phyloP scores from a whole-genome alignment of 345 rosid species.

The Theobroma cacao region DNA sequence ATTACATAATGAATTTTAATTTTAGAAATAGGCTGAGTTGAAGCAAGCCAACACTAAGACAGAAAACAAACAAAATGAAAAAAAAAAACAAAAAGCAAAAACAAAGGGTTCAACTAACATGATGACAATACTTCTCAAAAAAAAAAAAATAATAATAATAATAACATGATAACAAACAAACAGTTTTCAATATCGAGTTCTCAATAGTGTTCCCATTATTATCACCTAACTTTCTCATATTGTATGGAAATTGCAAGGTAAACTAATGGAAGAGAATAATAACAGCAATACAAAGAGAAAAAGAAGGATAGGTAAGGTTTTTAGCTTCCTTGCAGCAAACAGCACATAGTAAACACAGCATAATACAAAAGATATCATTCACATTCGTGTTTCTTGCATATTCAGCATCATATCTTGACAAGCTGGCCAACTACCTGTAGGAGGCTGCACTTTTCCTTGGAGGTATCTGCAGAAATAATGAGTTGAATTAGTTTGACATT shows the following conservation, averaged over 20 bases:
- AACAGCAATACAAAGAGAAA: neutral
- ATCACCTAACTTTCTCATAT: neutral
- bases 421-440: slow-evolving; percentile 64
- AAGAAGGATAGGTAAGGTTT: neutral
- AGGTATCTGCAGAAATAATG: slow-evolving; percentile 82
- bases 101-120: neutral
- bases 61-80: neutral
- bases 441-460: slow-evolving; percentile 96
- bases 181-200: neutral
- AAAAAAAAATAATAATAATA: too few relatives aligned
- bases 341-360: neutral
- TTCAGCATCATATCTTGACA: neutral
- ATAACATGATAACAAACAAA: neutral
- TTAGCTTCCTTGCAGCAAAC: neutral
- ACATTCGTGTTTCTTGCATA: neutral
- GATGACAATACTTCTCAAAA: too few relatives aligned
- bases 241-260: neutral
- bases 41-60: neutral
- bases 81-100: neutral
- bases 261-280: neutral
- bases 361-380: neutral
- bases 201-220: neutral
- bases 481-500: slow-evolving; percentile 17
- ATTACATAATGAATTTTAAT: neutral
- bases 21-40: neutral